Base-by-base conservation (phyloP, 2,329 filamentous ascomycete genomes). In the Thyridium curvatum region DNA sequence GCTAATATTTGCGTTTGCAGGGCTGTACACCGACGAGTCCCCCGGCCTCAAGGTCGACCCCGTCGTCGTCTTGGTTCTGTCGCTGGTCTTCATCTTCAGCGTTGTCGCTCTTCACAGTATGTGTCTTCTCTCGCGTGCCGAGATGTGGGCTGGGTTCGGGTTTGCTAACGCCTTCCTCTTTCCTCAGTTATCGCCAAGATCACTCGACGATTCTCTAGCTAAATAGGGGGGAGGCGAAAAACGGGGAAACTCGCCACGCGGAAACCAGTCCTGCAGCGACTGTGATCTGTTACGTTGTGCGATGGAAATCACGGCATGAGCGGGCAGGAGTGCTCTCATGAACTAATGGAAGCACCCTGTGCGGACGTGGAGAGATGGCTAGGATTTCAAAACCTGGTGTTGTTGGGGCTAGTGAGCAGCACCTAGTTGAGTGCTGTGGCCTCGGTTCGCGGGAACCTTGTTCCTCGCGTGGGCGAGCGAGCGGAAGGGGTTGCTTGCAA, bases 31-130 rank as follows among this genome's bases (percentile, higher is more conserved):
- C 42, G 93, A 98, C 61, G 93, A 98, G 73, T 94, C 87, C 49
- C 93, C 93, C 42, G 93, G 93, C 46, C 74, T 98, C 56, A 95
- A 96, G 74, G 93, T 98, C 49, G 93, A 98, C 64, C 93, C 93
- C 16, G 93, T 98, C 43, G 90, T 98, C 50, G 91, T 98, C 48
- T 77, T 98, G 58, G 93, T 96, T 52, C 76, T 98, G 53, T 94
- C 88, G 58, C 79, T 98, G 55, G 93, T 94, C 46, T 98, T 98
- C 68, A 98, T 98, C 67, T 96, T 98, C 72, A 93, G 86, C 59
- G 93, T 98, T 59, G 93, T 98, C 58, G 90, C 89, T 52, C 76
- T 98, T 60, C 93, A 98, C 71, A 89, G 93, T 97, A 81, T 54
- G 87, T 74, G n/a, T 16, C 17, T 1, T 10, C 29, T 4, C 13